Base-by-base conservation (phyloP, 2,329 filamentous ascomycete genomes). In the Botrytis fragariae region DNA sequence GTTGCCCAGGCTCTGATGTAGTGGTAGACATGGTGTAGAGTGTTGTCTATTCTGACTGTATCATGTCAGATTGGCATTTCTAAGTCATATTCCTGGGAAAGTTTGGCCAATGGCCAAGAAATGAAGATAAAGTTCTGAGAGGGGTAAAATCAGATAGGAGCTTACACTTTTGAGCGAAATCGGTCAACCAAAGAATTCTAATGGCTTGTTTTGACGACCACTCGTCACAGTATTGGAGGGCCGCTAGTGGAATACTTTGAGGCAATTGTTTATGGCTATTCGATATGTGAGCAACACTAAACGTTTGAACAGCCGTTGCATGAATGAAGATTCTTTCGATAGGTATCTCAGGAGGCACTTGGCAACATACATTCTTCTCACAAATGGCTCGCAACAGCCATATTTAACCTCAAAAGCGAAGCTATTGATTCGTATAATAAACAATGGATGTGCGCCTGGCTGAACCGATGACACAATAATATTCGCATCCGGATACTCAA, bases 401-500 rank as follows among this genome's bases (percentile, higher is more conserved):
- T 77, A 78, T 18, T 32, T 70, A 8, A 78, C 39, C 32, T 75
- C 71, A 45, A 76, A 77, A 25, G 69, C 22, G 59, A 74, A 71
- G 22, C 29, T 18, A 42, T 73, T 42, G 51, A 75, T 71, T 37
- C 32, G 22, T 35, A 54, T 6, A 39, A 25, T 4, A 51, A 44
- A 63, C 10, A 29, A 25, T 8, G 42, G 42, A 22, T 63, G 16
- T 63, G 20, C 10, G 4, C 42, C 44, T 37, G 44, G 20, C 10
- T 35, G 42, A 42, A 42, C 44, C 29, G 59, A 51, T 51, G 22
- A 44, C 8, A 71, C 59, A 37, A 12, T 22, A 25, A 54, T 39
- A 42, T 18, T 22, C 14, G 32, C 20, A 35, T 25, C 25, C 25
- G 29, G 69, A 29, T 32, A 10, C 48, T 44, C 32, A 57, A 37